Evolutionary conservation across 306 rosid species (phyloP).

Genomic region (Prunus campanulata): DNA sequence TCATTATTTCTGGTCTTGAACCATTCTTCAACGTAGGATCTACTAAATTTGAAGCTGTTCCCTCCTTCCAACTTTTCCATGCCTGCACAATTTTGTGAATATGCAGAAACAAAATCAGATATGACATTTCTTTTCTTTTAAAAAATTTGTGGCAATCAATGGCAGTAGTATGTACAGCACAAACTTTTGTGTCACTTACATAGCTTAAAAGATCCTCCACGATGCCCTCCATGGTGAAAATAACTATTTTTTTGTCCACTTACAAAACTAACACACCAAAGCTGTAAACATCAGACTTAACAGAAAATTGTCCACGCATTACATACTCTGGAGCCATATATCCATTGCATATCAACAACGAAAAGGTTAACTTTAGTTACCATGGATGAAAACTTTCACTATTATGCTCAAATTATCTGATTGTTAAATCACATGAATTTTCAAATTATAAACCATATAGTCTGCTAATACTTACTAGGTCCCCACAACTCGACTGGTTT

Average conservation of each 20-base stretch:
- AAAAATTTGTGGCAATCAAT: not conserved
- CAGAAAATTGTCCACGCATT: not conserved
- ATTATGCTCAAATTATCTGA: not conserved
- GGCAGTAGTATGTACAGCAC: not conserved
- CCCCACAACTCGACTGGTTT: not conserved
- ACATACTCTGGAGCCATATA: not conserved
- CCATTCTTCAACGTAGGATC: not conserved
- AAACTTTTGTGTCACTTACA: not conserved
- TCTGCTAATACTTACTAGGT: not conserved
- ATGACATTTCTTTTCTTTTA: not conserved
- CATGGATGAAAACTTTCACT: not conserved
- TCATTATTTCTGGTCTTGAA: not conserved
- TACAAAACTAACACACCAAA: slow-evolving; percentile 3
- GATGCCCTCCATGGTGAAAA: not conserved
- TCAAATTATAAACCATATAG: not conserved
- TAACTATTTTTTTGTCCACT: not conserved
- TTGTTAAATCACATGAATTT: not conserved
- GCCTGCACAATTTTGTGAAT: not conserved
- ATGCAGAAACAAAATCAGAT: not conserved
- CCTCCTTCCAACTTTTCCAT: slow-evolving; percentile 14
- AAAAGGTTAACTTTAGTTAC: not conserved
- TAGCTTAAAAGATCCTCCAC: not conserved
- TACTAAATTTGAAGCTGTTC: not conserved
- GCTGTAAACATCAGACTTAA: not conserved
- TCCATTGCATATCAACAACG: not conserved